Evolutionary conservation across 1,284 basidiomycete genomes (phyloP).

Genomic region (Peniophora sp.): DNA sequence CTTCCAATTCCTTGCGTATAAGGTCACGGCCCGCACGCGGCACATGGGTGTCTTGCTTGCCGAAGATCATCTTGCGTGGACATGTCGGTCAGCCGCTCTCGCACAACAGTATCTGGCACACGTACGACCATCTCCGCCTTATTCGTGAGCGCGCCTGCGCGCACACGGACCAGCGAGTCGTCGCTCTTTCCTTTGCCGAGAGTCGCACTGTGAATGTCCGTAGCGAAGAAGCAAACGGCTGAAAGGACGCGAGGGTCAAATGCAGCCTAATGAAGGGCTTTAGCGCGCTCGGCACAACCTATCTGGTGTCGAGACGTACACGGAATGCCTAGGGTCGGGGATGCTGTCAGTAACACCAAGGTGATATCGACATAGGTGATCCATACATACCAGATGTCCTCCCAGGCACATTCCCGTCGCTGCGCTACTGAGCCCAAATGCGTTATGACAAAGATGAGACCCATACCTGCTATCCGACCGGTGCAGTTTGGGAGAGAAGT

Average conservation of each 20-base stretch:
- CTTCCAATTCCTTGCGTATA: constrained; percentile 75
- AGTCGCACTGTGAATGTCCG: constrained; percentile 80
- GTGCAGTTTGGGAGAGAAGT: constrained; percentile 73
- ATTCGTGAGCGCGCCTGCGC: constrained; percentile 64
- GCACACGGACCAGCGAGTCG: constrained; percentile 65
- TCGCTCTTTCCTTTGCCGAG: constrained; percentile 82
- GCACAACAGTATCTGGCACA: constrained; percentile 1
- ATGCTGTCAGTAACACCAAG: background rate
- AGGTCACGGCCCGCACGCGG: constrained; percentile 77
- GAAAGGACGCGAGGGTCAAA: constrained; percentile 81
- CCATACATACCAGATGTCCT: constrained; percentile 67
- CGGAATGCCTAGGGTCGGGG: constrained; percentile 12
- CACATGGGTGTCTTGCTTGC: constrained; percentile 92
- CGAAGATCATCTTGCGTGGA: constrained; percentile 87
- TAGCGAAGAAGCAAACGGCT: constrained; percentile 89
- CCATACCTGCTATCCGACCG: constrained; percentile 75
- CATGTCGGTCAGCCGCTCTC: background rate
- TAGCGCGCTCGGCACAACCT: background rate
- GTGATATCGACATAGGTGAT: background rate
- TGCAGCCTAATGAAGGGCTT: constrained; percentile 48
- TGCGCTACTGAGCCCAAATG: constrained; percentile 17
- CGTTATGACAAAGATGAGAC: background rate
- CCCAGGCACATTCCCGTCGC: constrained; percentile 84
- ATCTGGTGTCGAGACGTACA: constrained; percentile 4
- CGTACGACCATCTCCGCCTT: constrained; percentile 80